phyloP scores from a whole-genome alignment of 2,329 filamentous ascomycete species.

The Colletotrichum sp. region DNA sequence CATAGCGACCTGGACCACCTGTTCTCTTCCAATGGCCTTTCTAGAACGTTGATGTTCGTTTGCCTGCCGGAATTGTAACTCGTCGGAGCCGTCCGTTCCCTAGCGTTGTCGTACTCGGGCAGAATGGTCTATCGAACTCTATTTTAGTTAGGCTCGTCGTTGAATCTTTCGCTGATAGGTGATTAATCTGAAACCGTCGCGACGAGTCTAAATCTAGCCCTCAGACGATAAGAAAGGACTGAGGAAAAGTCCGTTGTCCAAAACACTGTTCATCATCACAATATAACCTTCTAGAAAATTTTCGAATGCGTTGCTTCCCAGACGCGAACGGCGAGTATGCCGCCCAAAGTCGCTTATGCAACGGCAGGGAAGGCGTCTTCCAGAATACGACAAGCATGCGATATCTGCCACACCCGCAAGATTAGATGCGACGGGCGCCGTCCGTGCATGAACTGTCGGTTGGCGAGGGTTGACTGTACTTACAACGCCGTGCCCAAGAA shows the following conservation, averaged over 20 bases:
- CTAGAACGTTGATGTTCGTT: neutral
- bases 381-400: conserved; percentile 33
- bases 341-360: neutral
- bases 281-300: neutral
- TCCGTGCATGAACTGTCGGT: conserved; percentile 31
- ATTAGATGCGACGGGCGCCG: conserved; percentile 31
- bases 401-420: conserved; percentile 32
- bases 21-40: neutral
- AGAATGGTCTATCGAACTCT: neutral
- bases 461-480: conserved; percentile 24
- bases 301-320: neutral
- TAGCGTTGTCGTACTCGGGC: neutral
- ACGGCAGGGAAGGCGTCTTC: neutral
- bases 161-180: neutral
- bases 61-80: neutral
- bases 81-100: neutral
- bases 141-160: neutral
- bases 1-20: neutral
- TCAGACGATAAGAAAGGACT: neutral
- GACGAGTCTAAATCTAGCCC: neutral
- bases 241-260: neutral
- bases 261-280: neutral
- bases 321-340: neutral
- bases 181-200: neutral
- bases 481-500: conserved; percentile 35